Percentiles rank a stretch among this genome's conserved stretches.
phyloP scores from a whole-genome alignment of 305 asterid genomes.

The Solanum hybrid region DNA sequence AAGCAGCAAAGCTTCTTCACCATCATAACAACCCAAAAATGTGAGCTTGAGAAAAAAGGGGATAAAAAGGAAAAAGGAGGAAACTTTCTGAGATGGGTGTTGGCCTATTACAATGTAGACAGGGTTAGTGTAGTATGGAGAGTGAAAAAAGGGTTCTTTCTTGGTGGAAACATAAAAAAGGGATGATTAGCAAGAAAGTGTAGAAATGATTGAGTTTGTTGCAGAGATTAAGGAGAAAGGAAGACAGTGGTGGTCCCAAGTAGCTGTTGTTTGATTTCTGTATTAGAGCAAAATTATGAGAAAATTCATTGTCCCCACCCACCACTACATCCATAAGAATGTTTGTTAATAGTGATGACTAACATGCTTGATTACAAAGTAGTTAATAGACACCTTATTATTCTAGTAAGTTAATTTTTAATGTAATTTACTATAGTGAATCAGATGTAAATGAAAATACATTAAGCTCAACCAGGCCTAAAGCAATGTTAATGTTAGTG shows the following conservation, averaged over 20 bases:
- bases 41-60: background rate
- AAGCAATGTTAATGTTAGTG: no score
- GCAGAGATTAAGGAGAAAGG: slow-evolving; percentile 14
- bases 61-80: background rate
- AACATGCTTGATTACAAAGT: background rate
- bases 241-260: slow-evolving; percentile 11
- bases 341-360: background rate
- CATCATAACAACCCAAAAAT: slow-evolving; percentile 23
- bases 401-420: background rate
- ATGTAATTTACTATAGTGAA: background rate
- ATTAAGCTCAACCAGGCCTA: no score
- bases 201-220: slow-evolving; percentile 2
- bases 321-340: background rate
- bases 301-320: background rate
- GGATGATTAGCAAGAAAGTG: background rate
- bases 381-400: background rate
- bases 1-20: slow-evolving; percentile 16
- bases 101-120: slow-evolving; percentile 11
- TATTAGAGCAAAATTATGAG: background rate
- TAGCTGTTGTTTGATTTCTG: background rate
- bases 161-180: background rate
- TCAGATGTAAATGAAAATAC: background rate
- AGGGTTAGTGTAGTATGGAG: slow-evolving; percentile 7
- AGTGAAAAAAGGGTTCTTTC: background rate
- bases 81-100: slow-evolving; percentile 7